Base-by-base conservation (phyloP, 1,139 yeast species). In the Yamadazyma blattariae region DNA sequence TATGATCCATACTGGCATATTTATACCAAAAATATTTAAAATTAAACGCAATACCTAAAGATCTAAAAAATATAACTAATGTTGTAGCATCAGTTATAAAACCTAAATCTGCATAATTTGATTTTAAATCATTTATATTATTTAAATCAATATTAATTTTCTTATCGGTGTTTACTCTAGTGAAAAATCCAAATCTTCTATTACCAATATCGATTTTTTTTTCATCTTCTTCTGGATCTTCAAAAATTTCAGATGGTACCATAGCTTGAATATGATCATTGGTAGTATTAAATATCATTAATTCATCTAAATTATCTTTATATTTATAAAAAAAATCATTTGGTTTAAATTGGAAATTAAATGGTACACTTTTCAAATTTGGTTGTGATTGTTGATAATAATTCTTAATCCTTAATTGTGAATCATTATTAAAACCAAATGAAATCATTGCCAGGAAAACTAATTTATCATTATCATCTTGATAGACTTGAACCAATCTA, bases 1-100 rank as follows among this genome's bases (percentile, higher is more conserved):
- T 39, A 41, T 68, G 73, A 45, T 68, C 74, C 47, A 69, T 57
- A 34, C 68, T 61, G 2, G 69, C 74, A 33, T 71, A 46, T 9
- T 54, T 51, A 60, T 63, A 45, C 61, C 67, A 29, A 36, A 34
- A 45, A 23, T 45, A 43, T 26, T 48, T 47, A 30, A 39, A 38
- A 24, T 45, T 47, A 23, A 56, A 40, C 1, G 61, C 54, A 17
- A 57, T 38, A 3, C 71, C 71, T 27, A 61, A 50, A 8, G 56
- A 37, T 29, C 66, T 44, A 10, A 59, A 52, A 22, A 62, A 47
- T 6, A 64, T 44, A 2, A 57, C 56, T 40, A 67, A 54, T 36
- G 52, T 62, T 10, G 66, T 47, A 16, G 69, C 61, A 48, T 67
- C 73, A 4, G 63, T 51, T 1, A 61, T 42, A 36, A 63, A 46